A percentile compares a stretch with the other conserved stretches of the same genome.
Conservation (phyloP, 805 yeast genomes). For the Lipomyces kockii region DNA sequence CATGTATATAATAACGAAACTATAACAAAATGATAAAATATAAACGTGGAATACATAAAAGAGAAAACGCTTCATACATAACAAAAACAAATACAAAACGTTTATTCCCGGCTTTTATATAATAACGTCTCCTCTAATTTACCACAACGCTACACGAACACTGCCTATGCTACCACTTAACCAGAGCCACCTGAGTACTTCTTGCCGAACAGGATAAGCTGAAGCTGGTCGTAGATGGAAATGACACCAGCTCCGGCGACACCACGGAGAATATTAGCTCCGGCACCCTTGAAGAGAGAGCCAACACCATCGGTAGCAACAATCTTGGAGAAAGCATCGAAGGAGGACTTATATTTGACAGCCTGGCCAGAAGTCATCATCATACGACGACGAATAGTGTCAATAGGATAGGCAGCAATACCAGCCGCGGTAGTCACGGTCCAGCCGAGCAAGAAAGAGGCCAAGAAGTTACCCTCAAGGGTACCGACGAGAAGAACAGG, state of each 20-base stretch:
- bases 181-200: conserved; percentile 62
- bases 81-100: conserved; percentile 1
- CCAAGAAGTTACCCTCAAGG: conserved; percentile 90
- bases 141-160: background rate
- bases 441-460: conserved; percentile 97
- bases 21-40: conserved; percentile 1
- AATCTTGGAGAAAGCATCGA: conserved; percentile 88
- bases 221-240: conserved; percentile 96
- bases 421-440: conserved; percentile 98
- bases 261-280: conserved; percentile 99
- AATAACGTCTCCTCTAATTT: background rate
- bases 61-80: background rate
- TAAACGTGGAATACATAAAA: conserved; percentile 1
- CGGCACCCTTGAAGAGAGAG: conserved; percentile 98
- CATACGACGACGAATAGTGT: conserved; percentile 99
- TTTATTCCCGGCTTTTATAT: conserved; percentile 3
- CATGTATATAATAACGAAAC: background rate
- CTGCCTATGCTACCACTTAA: conserved; percentile 15
- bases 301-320: conserved; percentile 94
- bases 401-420: conserved; percentile 98
- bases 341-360: conserved; percentile 93
- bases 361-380: conserved; percentile 99
- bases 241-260: conserved; percentile 99
- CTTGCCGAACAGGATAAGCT: conserved; percentile 93
- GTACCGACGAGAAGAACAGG: conserved; percentile 94